Evolutionary conservation across 768 basidiomycete genomes (phyloP).

Genomic region (Leucocoprinus birnbaumii): DNA sequence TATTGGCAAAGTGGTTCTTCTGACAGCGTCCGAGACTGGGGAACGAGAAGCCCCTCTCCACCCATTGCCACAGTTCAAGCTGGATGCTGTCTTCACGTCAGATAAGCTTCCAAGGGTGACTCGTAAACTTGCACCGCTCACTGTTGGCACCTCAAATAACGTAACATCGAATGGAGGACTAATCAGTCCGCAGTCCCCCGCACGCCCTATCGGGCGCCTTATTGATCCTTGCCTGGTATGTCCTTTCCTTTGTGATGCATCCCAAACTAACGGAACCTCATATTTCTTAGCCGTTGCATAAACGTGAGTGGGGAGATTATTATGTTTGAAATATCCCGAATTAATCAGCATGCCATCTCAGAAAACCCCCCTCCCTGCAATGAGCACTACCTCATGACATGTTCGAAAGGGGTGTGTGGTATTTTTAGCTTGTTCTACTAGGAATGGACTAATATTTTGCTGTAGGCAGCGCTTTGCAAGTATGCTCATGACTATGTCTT

Average conservation of each 20-base stretch:
- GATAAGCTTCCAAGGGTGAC: conserved; percentile 32
- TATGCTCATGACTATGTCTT: conserved; percentile 81
- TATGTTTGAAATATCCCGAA: conserved; percentile 1
- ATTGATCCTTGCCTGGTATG: conserved; percentile 67
- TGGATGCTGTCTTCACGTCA: conserved; percentile 48
- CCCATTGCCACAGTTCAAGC: conserved; percentile 47
- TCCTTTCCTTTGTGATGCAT: conserved; percentile 8
- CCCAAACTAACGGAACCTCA: conserved; percentile 2
- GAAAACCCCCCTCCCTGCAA: conserved; percentile 86
- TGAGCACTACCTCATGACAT: conserved; percentile 79
- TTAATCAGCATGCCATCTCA: conserved; percentile 24
- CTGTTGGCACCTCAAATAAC: conserved; percentile 38
- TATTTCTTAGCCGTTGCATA: conserved; percentile 61
- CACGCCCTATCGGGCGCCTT: conserved; percentile 37
- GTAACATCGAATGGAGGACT: conserved; percentile 57
- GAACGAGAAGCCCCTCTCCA: conserved; percentile 40
- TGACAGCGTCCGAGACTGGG: conserved; percentile 43
- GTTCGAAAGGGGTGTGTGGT: conserved; percentile 67
- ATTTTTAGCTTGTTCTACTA: conserved; percentile 7
- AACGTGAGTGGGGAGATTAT: conserved; percentile 48
- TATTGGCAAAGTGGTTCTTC: conserved; percentile 61
- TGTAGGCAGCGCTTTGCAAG: conserved; percentile 63
- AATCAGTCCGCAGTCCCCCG: conserved; percentile 64
- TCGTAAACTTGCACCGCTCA: conserved; percentile 46
- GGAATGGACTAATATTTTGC: conserved; percentile 14